phyloP scores from a whole-genome alignment of 2,329 filamentous ascomycete species.

The Stachybotrys echinatus region DNA sequence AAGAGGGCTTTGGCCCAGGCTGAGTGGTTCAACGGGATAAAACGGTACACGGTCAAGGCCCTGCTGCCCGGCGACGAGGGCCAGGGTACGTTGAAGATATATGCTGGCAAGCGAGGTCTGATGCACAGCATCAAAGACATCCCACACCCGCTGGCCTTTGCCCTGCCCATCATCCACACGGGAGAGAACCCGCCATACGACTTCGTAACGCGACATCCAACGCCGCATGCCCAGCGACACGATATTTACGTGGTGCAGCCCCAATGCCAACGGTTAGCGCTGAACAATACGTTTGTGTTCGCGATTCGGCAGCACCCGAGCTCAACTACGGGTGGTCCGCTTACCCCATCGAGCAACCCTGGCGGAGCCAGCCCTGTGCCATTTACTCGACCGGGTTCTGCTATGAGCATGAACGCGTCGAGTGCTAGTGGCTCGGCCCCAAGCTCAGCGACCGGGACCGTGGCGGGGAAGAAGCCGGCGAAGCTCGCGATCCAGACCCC shows the following conservation, averaged over 20 bases:
- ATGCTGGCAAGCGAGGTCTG: constrained; percentile 87
- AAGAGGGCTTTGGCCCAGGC: constrained; percentile 88
- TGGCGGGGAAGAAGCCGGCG: constrained; percentile 72
- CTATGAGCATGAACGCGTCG: constrained; percentile 59
- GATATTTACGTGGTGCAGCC: constrained; percentile 97
- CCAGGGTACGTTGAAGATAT: constrained; percentile 80
- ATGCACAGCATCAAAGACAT: constrained; percentile 99
- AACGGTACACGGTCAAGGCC: constrained; percentile 91
- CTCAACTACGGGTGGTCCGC: constrained; percentile 36
- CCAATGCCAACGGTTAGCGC: constrained; percentile 79
- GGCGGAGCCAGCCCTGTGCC: constrained; percentile 53
- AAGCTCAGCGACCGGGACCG: constrained; percentile 46
- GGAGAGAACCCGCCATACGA: constrained; percentile 93
- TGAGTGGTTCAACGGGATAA: constrained; percentile 82
- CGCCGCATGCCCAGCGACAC: constrained; percentile 93
- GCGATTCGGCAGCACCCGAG: constrained; percentile 85
- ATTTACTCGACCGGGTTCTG: constrained; percentile 54
- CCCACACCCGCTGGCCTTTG: constrained; percentile 83
- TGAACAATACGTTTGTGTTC: constrained; percentile 98
- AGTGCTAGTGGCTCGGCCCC: constrained; percentile 53
- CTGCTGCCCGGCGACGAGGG: constrained; percentile 89
- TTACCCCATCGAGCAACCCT: constrained; percentile 42
- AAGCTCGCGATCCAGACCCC: constrained; percentile 95
- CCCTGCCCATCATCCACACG: constrained; percentile 82
- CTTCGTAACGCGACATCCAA: constrained; percentile 88